These are phyloP conservation scores for Phytophthora fragariae DNA, from an alignment of 352 stramenopile genomes.

Conservation along the genomic window DNA sequence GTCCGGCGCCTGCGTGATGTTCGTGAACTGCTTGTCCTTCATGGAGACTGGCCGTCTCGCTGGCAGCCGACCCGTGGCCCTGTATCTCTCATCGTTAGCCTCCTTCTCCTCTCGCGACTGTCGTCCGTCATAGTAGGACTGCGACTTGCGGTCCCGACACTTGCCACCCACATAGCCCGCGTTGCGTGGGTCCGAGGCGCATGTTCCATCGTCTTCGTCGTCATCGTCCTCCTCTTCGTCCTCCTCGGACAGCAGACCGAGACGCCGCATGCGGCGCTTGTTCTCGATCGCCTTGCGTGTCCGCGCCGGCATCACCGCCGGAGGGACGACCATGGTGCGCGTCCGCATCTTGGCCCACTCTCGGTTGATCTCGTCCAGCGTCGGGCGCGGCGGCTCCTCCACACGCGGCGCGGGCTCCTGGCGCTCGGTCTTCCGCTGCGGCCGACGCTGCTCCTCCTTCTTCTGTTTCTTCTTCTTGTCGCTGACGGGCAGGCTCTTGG, in stretches of 20 bases:
- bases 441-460: constrained; percentile 26
- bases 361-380: constrained; percentile 48
- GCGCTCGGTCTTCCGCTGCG: constrained; percentile 15
- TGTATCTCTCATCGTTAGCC: constrained; percentile 22
- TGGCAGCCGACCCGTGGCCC: constrained; percentile 28
- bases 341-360: constrained; percentile 58
- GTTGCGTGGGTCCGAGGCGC: constrained; percentile 33
- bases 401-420: constrained; percentile 14
- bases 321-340: constrained; percentile 41
- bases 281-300: constrained; percentile 65
- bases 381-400: constrained; percentile 28
- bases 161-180: constrained; percentile 32
- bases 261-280: constrained; percentile 64
- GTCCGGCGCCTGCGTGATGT: constrained; percentile 65
- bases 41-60: constrained; percentile 50
- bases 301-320: constrained; percentile 45
- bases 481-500: neutral
- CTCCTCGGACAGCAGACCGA: constrained; percentile 59
- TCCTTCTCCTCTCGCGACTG: constrained; percentile 28
- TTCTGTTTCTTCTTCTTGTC: constrained; percentile 26
- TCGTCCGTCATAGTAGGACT: constrained; percentile 27
- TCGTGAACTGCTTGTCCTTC: constrained; percentile 79
- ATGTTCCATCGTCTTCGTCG: constrained; percentile 3
- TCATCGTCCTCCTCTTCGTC: constrained; percentile 42
- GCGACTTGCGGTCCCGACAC: constrained; percentile 9